Base-by-base conservation (phyloP, 768 basidiomycete species). In the Termitomyces heimii region DNA sequence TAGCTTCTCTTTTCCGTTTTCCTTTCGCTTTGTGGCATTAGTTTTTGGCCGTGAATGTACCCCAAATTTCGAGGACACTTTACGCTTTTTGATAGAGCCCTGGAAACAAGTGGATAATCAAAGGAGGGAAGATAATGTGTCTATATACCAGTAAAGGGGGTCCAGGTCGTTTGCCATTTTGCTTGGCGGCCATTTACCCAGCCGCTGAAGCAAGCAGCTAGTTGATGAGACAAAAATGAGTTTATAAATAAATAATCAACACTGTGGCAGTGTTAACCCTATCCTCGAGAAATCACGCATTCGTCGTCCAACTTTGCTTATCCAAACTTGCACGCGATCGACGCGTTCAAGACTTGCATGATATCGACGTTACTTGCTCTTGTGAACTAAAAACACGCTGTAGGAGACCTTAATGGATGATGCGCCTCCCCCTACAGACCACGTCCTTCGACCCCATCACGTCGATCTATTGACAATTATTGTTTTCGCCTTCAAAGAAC, bases 361-460 rank as follows among this genome's bases (percentile, higher is more conserved):
- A 51, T 28, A 39, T 39, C 10, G 24, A 28, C 49, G 10, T 2
- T 37, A n/a, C 13, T 10, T 12, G 3, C 26, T 51, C 35, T 40
- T 20, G 37, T 14, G 10, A 39, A 52, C 24, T 39, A 40, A 20
- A n/a, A 20, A 20, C 51, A 39, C 18, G n/a, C n/a, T 24, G 29
- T 26, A 34, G 18, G 32, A 40, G 18, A 22, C 7, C 37, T 54
- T 40, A 63, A 79, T 70, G 77, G 78, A 70, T 50, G 80, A 81
- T 34, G 74, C 77, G 22, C 82, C 82, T 54, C 83, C 85, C 8
- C 84, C 86, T 1, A 78, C 80, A 7, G 80, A 83, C 52, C 86
- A 89, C 69, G 76, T 83, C 55, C 76, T 93, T 29, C 78, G 84
- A 54, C 89, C 91, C 1, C 91, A 93, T 63, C 92, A 94, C 66